Evolutionary conservation across 1,284 basidiomycete genomes (phyloP).

Genomic region (Austroboletus novae-zelandiae): DNA sequence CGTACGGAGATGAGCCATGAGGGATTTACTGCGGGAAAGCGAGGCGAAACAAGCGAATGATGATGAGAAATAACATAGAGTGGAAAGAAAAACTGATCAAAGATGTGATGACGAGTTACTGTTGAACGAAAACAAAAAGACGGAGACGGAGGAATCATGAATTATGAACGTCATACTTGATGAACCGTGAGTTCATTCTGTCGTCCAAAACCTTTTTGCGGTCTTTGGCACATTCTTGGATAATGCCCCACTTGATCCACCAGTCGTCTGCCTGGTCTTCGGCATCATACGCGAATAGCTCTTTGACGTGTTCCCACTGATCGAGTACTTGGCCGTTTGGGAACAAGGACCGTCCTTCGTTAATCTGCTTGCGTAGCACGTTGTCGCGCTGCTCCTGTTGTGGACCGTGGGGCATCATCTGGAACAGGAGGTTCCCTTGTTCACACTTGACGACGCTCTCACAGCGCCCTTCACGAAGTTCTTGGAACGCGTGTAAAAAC

Average conservation of each 20-base stretch:
- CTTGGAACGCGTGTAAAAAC: slow-evolving; percentile 52
- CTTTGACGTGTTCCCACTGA: slow-evolving; percentile 43
- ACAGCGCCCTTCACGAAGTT: slow-evolving; percentile 46
- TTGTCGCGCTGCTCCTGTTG: slow-evolving; percentile 42
- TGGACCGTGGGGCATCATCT: slow-evolving; percentile 39
- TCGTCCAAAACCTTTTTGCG: slow-evolving; percentile 18
- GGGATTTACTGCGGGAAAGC: background rate
- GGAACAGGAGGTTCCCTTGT: slow-evolving; percentile 37
- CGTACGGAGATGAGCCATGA: background rate
- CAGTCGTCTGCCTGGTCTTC: slow-evolving; percentile 45
- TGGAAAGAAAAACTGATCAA: background rate
- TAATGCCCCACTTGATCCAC: slow-evolving; percentile 39
- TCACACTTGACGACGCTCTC: slow-evolving; percentile 37
- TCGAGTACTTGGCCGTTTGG: slow-evolving; percentile 21
- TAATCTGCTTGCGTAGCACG: slow-evolving; percentile 38
- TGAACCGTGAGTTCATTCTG: slow-evolving; percentile 9
- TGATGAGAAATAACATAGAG: background rate
- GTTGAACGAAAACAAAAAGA: background rate
- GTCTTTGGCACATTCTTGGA: slow-evolving; percentile 29
- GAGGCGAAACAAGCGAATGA: background rate
- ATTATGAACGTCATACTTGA: background rate
- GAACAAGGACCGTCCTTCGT: slow-evolving; percentile 38
- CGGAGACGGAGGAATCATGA: background rate
- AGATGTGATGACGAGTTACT: background rate
- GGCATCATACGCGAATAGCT: slow-evolving; percentile 43